Evolutionary conservation across 495 filamentous ascomycete genomes (phyloP).

Genomic region (Neurospora tetrasperma): DNA sequence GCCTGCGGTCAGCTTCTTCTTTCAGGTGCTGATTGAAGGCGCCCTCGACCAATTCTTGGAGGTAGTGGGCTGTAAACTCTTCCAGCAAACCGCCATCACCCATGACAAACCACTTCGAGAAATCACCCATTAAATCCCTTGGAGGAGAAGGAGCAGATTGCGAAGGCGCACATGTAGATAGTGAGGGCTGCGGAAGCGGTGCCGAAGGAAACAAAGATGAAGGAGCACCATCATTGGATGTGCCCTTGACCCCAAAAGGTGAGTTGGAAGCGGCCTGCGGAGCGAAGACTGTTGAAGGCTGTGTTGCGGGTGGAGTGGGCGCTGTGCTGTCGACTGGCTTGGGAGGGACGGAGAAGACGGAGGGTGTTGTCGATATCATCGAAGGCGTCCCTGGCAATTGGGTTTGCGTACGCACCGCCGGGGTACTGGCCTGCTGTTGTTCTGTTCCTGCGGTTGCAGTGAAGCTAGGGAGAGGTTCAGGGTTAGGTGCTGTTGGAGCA

Average conservation of each 20-base stretch:
- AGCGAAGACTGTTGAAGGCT: conserved; percentile 4
- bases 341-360: not conserved
- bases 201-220: not conserved
- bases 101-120: conserved; percentile 37
- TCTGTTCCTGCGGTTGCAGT: not conserved
- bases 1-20: conserved; percentile 26
- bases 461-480: not conserved
- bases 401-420: not conserved
- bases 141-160: conserved; percentile 3
- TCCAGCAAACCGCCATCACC: conserved; percentile 36
- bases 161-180: not conserved
- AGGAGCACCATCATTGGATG: not conserved
- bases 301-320: not conserved
- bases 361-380: not conserved
- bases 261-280: not conserved
- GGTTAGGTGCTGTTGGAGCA: not conserved
- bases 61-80: conserved; percentile 22
- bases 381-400: not conserved
- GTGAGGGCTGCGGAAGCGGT: not conserved
- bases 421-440: not conserved
- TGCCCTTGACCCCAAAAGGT: not conserved
- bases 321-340: not conserved
- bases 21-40: conserved; percentile 22
- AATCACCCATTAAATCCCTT: conserved; percentile 27
- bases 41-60: conserved; percentile 26